Conservation (phyloP, 2,329 filamentous ascomycete species). For the Rutstroemia sp. region DNA sequence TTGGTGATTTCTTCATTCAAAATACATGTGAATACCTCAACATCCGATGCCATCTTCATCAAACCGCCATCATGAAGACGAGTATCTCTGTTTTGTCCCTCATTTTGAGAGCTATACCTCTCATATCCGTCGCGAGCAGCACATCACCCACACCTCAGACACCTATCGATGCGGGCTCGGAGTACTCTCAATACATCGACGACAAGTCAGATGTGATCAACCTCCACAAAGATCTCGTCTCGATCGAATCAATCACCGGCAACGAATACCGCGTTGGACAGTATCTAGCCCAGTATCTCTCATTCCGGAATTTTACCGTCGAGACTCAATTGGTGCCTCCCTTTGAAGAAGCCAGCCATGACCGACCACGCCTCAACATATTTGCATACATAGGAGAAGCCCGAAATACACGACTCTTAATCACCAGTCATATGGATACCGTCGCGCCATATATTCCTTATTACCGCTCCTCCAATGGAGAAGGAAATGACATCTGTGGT, state of each 20-base stretch:
- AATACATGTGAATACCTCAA: no score
- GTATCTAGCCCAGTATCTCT: neutral
- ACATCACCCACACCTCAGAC: no score
- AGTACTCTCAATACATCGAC: no score
- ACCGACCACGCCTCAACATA: conserved; percentile 41
- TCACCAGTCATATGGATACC: conserved; percentile 57
- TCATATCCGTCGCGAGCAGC: no score
- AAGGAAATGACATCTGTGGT: conserved; percentile 48
- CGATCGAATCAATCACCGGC: conserved; percentile 1
- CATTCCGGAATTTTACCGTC: conserved; percentile 2
- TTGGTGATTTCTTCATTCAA: no score
- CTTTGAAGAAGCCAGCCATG: neutral
- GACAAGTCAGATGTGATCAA: no score
- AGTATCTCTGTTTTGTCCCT: no score
- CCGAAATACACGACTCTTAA: conserved; percentile 39
- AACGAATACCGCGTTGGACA: neutral
- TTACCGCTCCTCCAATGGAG: conserved; percentile 18
- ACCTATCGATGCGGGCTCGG: no score
- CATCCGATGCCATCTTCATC: no score
- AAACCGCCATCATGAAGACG: no score
- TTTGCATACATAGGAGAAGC: conserved; percentile 46
- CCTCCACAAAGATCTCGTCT: neutral
- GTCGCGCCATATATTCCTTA: conserved; percentile 41
- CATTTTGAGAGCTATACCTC: no score
- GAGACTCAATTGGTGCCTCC: neutral